These are phyloP conservation scores for Limnanthes douglasii DNA, from an alignment of 345 rosid species.

Conservation along the genomic window DNA sequence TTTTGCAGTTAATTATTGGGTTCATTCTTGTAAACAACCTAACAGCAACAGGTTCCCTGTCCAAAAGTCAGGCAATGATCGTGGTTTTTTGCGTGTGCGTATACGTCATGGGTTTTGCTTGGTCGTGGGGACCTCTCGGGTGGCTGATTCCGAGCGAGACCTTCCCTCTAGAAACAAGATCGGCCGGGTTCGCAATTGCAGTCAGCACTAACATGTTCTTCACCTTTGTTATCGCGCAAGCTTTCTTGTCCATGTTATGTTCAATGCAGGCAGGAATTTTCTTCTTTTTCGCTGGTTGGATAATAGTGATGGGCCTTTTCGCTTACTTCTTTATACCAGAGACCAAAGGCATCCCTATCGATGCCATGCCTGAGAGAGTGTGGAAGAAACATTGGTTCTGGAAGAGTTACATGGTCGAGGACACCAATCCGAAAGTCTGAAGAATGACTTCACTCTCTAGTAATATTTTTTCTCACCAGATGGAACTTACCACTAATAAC, in stretches of 20 bases:
- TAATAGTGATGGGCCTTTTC: conserved; percentile 40
- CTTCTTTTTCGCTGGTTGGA: conserved; percentile 56
- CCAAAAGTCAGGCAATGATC: conserved; percentile 15
- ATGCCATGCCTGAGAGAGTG: conserved; percentile 31
- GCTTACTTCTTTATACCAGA: conserved; percentile 33
- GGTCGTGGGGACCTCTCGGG: conserved; percentile 89
- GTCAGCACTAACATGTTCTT: conserved; percentile 71
- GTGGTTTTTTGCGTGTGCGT: conserved; percentile 40
- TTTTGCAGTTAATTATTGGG: conserved; percentile 31
- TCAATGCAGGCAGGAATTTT: conserved; percentile 28
- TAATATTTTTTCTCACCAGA: too few species aligned
- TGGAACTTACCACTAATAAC: too few species aligned
- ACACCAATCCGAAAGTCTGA: too few species aligned
- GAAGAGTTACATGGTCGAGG: conserved; percentile 18
- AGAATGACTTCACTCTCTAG: too few species aligned
- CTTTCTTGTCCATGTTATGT: conserved; percentile 53
- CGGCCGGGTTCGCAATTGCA: conserved; percentile 41
- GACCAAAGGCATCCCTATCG: conserved; percentile 39
- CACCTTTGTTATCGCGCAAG: conserved; percentile 74
- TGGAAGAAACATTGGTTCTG: conserved; percentile 31
- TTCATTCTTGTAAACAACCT: conserved; percentile 18
- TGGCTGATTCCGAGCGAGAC: conserved; percentile 71
- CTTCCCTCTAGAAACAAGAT: conserved; percentile 50
- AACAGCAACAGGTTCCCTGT: conserved; percentile 20
- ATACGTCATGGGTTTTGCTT: conserved; percentile 47